Base-by-base conservation (phyloP, 2,329 filamentous ascomycete genomes). In the Zelopaecilomyces penicillatus region DNA sequence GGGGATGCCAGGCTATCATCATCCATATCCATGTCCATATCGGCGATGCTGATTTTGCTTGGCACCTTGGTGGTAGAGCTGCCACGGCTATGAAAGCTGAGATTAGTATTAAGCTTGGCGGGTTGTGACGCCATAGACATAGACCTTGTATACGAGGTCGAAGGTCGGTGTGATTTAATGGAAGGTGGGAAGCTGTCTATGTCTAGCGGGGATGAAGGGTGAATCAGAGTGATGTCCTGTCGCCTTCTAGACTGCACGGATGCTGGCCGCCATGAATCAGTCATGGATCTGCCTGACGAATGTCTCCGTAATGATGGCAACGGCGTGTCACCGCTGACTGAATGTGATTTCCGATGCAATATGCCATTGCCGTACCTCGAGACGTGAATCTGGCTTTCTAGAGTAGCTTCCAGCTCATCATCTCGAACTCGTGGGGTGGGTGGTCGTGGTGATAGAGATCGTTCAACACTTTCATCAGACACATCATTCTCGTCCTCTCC, bases 361-460 rank as follows among this genome's bases (percentile, higher is more conserved):
- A 28, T 30, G n/a, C 33, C 49, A 39, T 36, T 44, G 12, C 36
- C 39, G 38, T 11, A 27, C 29, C 9, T 5, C 34, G 37, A 38
- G 29, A 39, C n/a, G 37, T 12, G 29, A 12, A 36, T 32, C 10
- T 19, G 19, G 12, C 12, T 12, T 34, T 34, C 9, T 32, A 36
- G 45, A 37, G 11, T 40, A 37, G 30, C 32, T 29, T 6, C 34
- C 31, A n/a, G 8, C 32, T 9, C 8, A 26, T 46, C 12, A 30
- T 59, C 56, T 2, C 44, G 48, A 10, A 47, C 52, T 9, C 52
- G 46, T 2, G 57, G 61, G 19, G 60, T 61, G 8, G 53, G 57
- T 9, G 63, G 61, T 41, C 63, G 50, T 3, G 63, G 62, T 8
- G 60, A 60, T 9, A 61, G 49, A 6, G 54, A 41, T 32, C 44